phyloP scores from a whole-genome alignment of 495 filamentous ascomycete genomes.

The Tuber umbilicatum region DNA sequence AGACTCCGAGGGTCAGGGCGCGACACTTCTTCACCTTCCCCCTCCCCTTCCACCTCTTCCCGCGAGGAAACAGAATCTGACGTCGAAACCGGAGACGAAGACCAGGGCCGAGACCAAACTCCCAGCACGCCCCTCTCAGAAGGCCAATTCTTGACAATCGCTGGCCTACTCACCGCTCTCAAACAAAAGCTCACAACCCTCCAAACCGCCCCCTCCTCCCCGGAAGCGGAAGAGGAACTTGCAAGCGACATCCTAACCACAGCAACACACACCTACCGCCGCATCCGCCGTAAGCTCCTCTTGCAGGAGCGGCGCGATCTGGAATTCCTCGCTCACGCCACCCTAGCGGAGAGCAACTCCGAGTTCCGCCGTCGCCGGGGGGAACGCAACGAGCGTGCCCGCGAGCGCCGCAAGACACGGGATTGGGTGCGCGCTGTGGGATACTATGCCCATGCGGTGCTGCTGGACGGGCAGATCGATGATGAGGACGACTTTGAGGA shows the following conservation, averaged over 20 bases:
- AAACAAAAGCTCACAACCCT: neutral
- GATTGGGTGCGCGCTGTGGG: neutral
- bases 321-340: neutral
- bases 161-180: neutral
- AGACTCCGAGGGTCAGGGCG: neutral
- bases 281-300: neutral
- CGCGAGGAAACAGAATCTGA: neutral
- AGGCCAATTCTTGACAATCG: neutral
- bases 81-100: neutral
- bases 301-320: neutral
- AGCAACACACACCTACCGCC: neutral
- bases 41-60: neutral
- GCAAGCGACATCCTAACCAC: neutral
- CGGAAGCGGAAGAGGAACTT: neutral
- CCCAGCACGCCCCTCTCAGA: neutral
- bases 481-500: constrained; percentile 45
- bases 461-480: constrained; percentile 43
- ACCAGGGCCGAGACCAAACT: neutral
- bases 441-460: neutral
- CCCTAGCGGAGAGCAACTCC: neutral
- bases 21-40: neutral
- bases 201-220: neutral
- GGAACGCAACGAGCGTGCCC: neutral
- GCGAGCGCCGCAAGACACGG: neutral
- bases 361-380: neutral